Conservation (phyloP, 176 grass and related monocot genomes). For the Oryza australiensis region DNA sequence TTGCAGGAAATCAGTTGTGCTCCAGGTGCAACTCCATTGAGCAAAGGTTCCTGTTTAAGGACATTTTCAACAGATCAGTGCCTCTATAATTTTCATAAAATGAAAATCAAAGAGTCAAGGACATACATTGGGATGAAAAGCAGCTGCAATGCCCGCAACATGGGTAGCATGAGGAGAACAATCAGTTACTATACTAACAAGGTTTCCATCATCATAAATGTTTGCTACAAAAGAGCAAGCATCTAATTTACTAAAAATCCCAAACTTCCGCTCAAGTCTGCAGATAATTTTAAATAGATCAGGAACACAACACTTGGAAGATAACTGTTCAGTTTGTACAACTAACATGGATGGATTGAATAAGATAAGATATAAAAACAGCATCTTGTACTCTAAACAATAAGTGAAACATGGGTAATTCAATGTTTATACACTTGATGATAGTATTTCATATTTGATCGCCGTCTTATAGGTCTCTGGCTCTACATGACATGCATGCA, state of each 20-base stretch:
- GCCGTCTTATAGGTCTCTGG: not conserved
- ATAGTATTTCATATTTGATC: not conserved
- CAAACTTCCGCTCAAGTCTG: conserved; percentile 85
- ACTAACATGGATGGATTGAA: conserved; percentile 7
- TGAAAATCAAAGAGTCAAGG: conserved; percentile 24
- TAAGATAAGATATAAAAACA: conserved; percentile 4
- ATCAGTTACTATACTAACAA: conserved; percentile 98
- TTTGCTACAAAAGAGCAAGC: conserved; percentile 96
- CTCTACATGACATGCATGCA: not conserved
- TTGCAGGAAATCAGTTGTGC: conserved; percentile 98
- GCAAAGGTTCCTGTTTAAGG: conserved; percentile 73
- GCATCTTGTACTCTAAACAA: not conserved
- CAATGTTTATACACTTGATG: not conserved
- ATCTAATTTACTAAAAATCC: conserved; percentile 96
- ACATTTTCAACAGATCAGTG: conserved; percentile 21
- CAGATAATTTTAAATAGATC: conserved; percentile 28
- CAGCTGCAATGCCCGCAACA: conserved; percentile 96
- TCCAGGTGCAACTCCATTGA: conserved; percentile 95
- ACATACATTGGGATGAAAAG: conserved; percentile 87
- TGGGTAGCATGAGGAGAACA: conserved; percentile 96
- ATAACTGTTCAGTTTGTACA: not conserved
- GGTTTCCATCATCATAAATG: conserved; percentile 92
- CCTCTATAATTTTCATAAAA: conserved; percentile 30
- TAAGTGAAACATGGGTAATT: conserved; percentile 11
- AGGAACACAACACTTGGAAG: conserved; percentile 9